Conservation (phyloP, 2,329 filamentous ascomycete genomes). For the Fusarium pseudoanthophilum region DNA sequence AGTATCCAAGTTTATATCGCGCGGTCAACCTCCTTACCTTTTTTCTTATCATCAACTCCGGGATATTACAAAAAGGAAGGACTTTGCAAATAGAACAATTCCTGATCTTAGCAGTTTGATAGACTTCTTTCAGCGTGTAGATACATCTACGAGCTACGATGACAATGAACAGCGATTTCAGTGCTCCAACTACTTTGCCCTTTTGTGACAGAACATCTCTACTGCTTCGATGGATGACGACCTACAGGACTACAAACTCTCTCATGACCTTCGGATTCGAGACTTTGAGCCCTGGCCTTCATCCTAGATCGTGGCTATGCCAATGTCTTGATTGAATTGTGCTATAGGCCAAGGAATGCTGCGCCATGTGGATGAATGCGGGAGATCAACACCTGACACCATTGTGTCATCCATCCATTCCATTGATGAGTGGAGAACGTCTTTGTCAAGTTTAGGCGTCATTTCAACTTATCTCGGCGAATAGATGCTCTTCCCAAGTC, state of each 20-base stretch:
- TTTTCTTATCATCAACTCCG: slow-evolving; percentile 16
- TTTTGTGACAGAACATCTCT: not conserved
- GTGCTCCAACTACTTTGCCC: slow-evolving; percentile 3
- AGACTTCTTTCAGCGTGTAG: slow-evolving; percentile 27
- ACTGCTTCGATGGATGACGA: not conserved
- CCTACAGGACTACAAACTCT: not conserved
- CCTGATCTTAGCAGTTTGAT: slow-evolving; percentile 30
- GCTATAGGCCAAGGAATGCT: slow-evolving; percentile 6
- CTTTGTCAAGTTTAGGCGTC: not conserved
- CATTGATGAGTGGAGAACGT: not conserved
- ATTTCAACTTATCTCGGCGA: not conserved
- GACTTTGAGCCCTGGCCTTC: not conserved
- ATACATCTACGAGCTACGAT: slow-evolving; percentile 44
- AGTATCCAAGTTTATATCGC: slow-evolving; percentile 7
- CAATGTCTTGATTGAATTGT: slow-evolving; percentile 2
- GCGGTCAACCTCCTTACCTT: slow-evolving; percentile 20
- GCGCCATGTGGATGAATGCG: not conserved
- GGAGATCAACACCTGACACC: not conserved
- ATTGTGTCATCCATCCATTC: not conserved
- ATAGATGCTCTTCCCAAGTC: not conserved
- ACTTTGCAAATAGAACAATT: slow-evolving; percentile 36
- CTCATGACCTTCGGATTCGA: not conserved
- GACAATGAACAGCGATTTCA: slow-evolving; percentile 35
- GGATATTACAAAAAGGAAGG: slow-evolving; percentile 19
- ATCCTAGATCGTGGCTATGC: not conserved